Evolutionary conservation across 768 basidiomycete species (phyloP), one percentile per base, ranked within the genome.

Genomic region (Sporobolomyces pararoseus): DNA sequence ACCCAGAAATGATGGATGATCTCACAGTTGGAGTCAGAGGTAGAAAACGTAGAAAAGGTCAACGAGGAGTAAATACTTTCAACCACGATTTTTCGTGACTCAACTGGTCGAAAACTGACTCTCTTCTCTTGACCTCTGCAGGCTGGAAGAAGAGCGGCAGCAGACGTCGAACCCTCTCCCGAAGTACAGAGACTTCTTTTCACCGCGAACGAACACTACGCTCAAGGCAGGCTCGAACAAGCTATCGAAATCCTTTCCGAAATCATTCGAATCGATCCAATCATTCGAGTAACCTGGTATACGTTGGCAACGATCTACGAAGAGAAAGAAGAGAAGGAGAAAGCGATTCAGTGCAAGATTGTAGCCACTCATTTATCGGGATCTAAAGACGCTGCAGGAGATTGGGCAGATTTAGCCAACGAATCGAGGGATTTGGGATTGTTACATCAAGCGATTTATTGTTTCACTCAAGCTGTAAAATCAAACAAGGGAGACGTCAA

Each of bases 181-280:
- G 80, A 83, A 72, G 79, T 82, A 13, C 73, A 78, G 44, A 73
- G 66, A 7, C 70, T 95, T 23, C 86, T 97, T 59, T 91, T 91
- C 32, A 86, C 88, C 63, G 94, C 90, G 27, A 94, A 93, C 77
- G 86, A 89, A 76, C 88, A 89, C 3, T 96, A 90, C 78, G 85
- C 94, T 58, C 85, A 88, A 75, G 85, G 82, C 68, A 80, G 90
- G 64, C 80, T 86, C 13, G 80, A 82, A 3, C 84, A 88, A 73
- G 88, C 91, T 1, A 86, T 91, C 42, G 84, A 86, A 25, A 84
- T 88, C 31, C 89, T 93, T 85, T 87, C 88, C 77, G 91, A 98
- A 77, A 90, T 96, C 73, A 91, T 99, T 63, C 86, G 91, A 13
- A 90, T 93, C 65, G 95, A 99, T 78, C 91, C 94, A 3, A 85